Percentiles rank a stretch among this genome's conserved stretches.
phyloP scores from a whole-genome alignment of 352 stramenopile genomes.

The Blastocystis sp. region DNA sequence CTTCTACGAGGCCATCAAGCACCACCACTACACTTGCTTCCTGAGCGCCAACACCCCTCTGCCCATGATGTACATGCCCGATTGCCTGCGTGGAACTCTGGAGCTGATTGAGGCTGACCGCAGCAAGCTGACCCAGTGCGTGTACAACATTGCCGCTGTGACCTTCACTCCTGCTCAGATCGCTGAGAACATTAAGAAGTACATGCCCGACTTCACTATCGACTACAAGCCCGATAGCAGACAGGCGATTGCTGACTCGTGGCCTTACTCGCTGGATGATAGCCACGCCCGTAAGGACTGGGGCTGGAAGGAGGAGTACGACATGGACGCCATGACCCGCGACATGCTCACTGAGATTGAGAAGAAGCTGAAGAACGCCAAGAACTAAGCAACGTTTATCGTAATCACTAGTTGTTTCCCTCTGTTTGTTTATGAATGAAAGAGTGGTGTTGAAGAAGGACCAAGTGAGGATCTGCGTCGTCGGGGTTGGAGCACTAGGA shows the following conservation, averaged over 20 bases:
- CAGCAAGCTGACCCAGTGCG: conserved; percentile 69
- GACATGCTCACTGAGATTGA: conserved; percentile 78
- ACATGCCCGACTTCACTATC: conserved; percentile 75
- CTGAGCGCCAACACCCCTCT: conserved; percentile 69
- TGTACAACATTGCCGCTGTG: conserved; percentile 79
- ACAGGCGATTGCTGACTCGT: conserved; percentile 78
- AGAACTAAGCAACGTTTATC: conserved; percentile 20
- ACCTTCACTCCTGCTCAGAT: conserved; percentile 77
- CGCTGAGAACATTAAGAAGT: conserved; percentile 71
- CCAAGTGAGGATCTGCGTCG: not conserved
- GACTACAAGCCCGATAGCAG: conserved; percentile 76
- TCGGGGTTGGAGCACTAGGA: conserved; percentile 14
- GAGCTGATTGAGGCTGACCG: conserved; percentile 69
- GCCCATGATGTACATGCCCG: conserved; percentile 86
- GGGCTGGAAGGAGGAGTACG: conserved; percentile 75
- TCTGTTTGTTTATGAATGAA: not conserved
- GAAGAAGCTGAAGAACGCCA: conserved; percentile 65
- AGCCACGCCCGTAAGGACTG: conserved; percentile 71
- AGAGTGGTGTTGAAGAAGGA: not conserved
- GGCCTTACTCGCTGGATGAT: conserved; percentile 75
- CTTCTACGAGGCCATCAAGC: conserved; percentile 77
- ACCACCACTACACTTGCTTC: conserved; percentile 77
- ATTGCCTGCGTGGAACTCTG: conserved; percentile 75
- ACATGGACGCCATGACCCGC: conserved; percentile 74
- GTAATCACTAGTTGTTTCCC: not conserved